These are phyloP conservation scores for Hortiboletus flavorubellus DNA, from an alignment of 768 basidiomycete genomes.

Conservation along the genomic window DNA sequence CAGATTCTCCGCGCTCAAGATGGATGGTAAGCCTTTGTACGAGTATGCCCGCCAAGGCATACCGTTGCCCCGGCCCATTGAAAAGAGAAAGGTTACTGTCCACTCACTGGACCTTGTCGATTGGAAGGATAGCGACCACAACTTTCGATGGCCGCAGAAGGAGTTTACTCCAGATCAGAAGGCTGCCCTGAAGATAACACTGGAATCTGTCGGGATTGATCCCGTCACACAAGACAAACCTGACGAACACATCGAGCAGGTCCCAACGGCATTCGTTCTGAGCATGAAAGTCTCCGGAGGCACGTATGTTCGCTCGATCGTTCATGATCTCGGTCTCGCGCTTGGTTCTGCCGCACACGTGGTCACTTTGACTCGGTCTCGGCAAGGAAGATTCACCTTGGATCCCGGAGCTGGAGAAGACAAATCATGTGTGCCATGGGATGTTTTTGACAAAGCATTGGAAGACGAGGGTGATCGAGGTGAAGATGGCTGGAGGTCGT, in stretches of 20 bases:
- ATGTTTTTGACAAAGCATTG: conserved; percentile 62
- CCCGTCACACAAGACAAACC: conserved; percentile 33
- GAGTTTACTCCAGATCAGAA: conserved; percentile 66
- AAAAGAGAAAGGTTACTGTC: conserved; percentile 77
- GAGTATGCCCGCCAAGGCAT: conserved; percentile 92
- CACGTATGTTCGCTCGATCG: conserved; percentile 94
- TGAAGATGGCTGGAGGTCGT: conserved; percentile 66
- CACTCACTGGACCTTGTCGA: conserved; percentile 74
- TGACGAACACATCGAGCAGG: conserved; percentile 33
- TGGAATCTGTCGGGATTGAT: conserved; percentile 46
- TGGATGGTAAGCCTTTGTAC: conserved; percentile 94
- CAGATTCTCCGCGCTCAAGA: conserved; percentile 97
- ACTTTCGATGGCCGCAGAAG: conserved; percentile 73
- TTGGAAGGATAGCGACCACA: conserved; percentile 77
- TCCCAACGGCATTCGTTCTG: conserved; percentile 79
- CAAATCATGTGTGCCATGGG: conserved; percentile 67
- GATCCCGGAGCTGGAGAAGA: conserved; percentile 51
- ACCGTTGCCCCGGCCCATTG: conserved; percentile 93
- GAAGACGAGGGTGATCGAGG: conserved; percentile 50
- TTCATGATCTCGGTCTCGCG: conserved; percentile 86
- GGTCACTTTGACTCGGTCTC: conserved; percentile 82
- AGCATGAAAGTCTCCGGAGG: conserved; percentile 94
- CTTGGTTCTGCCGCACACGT: conserved; percentile 91
- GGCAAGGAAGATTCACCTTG: conserved; percentile 79
- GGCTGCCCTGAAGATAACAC: conserved; percentile 61